Evolutionary conservation across 768 basidiomycete genomes (phyloP), one percentile per base, ranked within the genome.

Genomic region (Scleroderma bovista): DNA sequence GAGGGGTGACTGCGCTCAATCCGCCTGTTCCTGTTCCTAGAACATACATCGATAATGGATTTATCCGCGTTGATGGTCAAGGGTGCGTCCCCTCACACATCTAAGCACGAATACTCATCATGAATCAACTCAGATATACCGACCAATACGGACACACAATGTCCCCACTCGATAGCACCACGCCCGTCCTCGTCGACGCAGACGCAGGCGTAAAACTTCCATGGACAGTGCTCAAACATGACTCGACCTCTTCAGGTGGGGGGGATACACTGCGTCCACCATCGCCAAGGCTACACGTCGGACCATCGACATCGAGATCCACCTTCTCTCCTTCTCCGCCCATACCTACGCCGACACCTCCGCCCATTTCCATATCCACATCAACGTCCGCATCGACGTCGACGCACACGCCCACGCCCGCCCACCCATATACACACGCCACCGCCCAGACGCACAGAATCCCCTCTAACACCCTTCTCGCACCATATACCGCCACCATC

Each of bases 401-500:
- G 4, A 37, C 46, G 46, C 38, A 53, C 9, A 63, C 56, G 32
- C 57, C 61, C 64, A 56, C 66, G 67, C 54, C 71, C 4, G 57
- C 67, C 19, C 60, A 6, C 69, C 72, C 22, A 65, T 69, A 29
- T 65, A 65, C 53, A 69, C 65, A 67, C 72, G 51, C 68, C 75
- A 0, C 69, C 66, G 70, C 82, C 2, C 26, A n/a, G n/a, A n/a
- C 26, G 9, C 26, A 29, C 9, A 29, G 5, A 29, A 74, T 92
- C 33, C 69, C 79, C 0, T 70, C 77, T 0, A 69, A 77, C 8
- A 63, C 72, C 2, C 74, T 85, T 49, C 76, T 95, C 37, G 74
- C 84, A 0, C 82, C 86, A 0, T 85, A 77, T 53, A 74, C 73
- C 0, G 79, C 83, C 19, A 72, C 80, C 20, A 77, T 94, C 46